Percentiles rank a stretch among this genome's conserved stretches.
Evolutionary conservation across 805 yeast genomes (phyloP).

Genomic region (Ogataea pilisensis): DNA sequence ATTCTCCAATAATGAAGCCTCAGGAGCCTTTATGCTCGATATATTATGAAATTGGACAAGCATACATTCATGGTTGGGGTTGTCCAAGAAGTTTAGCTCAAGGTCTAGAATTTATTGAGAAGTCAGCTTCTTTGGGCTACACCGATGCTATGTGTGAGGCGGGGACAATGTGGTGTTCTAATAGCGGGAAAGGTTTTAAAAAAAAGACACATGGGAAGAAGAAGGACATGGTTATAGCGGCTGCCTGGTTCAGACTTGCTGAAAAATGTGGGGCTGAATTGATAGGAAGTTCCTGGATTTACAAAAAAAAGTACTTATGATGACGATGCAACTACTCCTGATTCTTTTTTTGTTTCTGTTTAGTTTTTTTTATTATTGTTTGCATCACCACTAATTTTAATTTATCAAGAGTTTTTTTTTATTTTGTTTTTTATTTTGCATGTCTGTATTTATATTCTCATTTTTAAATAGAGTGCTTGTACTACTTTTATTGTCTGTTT

Average conservation of each 20-base stretch:
- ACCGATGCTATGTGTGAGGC: conserved; percentile 65
- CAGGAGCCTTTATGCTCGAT: conserved; percentile 18
- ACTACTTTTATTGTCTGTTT: too few relatives aligned
- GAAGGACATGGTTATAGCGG: conserved; percentile 58
- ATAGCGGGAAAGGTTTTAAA: background rate
- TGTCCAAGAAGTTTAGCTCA: conserved; percentile 45
- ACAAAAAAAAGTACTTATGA: conserved; percentile 54
- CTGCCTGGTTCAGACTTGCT: conserved; percentile 66
- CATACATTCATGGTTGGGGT: conserved; percentile 56
- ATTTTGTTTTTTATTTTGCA: too few relatives aligned
- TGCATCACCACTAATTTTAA: too few relatives aligned
- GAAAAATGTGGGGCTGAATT: conserved; percentile 57
- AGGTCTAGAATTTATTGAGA: conserved; percentile 57
- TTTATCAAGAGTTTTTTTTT: too few relatives aligned
- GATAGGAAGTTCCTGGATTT: conserved; percentile 72
- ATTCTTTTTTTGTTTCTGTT: too few relatives aligned
- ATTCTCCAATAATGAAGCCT: conserved; percentile 1
- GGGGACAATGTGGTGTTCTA: conserved; percentile 60
- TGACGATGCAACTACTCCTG: too few relatives aligned
- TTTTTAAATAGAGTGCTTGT: too few relatives aligned
- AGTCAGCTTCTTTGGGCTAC: conserved; percentile 65
- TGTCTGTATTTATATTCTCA: too few relatives aligned
- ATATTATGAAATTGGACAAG: conserved; percentile 55
- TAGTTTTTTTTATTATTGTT: too few relatives aligned
- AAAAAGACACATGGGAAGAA: conserved; percentile 47